Conservation (phyloP, 768 basidiomycete species). For the Thelephora ganbajun region DNA sequence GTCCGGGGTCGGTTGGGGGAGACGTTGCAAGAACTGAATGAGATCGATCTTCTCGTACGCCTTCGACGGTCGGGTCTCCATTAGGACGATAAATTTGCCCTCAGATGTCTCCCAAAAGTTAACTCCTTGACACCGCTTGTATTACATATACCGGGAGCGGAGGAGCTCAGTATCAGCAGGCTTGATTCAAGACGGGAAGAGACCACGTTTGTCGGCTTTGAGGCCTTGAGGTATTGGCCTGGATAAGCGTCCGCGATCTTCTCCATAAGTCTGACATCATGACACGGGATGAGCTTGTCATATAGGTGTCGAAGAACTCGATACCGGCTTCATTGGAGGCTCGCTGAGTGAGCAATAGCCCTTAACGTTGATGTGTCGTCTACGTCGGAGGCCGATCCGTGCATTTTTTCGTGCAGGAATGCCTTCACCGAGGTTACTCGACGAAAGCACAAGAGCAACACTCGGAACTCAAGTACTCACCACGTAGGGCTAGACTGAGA, state of each 20-base stretch:
- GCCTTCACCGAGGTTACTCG: too few species aligned
- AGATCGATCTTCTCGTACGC: too few species aligned
- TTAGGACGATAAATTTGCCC: constrained; percentile 95
- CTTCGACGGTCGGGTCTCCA: too few species aligned
- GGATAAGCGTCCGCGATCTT: constrained; percentile 99
- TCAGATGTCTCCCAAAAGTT: constrained; percentile 99
- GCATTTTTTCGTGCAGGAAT: too few species aligned
- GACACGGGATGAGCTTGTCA: constrained; percentile 97
- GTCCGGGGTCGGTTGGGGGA: constrained; percentile 90
- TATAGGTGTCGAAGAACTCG: constrained; percentile 94
- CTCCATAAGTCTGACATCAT: constrained; percentile 98
- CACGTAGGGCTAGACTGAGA: too few species aligned
- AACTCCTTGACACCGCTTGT: constrained; percentile 99
- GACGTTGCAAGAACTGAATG: constrained; percentile 93
- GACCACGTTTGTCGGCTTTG: too few species aligned
- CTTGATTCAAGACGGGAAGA: constrained; percentile 99
- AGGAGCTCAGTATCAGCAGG: constrained; percentile 90
- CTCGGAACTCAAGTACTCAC: too few species aligned
- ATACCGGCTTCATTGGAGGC: constrained; percentile 99
- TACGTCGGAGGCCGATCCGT: too few species aligned
- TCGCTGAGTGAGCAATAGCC: constrained; percentile 88
- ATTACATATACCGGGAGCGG: constrained; percentile 95
- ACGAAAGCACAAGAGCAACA: too few species aligned
- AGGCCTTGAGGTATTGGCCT: constrained; percentile 96
- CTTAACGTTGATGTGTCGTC: too few species aligned